A percentile compares a stretch with the other conserved stretches of the same genome.
Evolutionary conservation across 257 asterid species (phyloP).

Genomic region (Solanum pennellii): DNA sequence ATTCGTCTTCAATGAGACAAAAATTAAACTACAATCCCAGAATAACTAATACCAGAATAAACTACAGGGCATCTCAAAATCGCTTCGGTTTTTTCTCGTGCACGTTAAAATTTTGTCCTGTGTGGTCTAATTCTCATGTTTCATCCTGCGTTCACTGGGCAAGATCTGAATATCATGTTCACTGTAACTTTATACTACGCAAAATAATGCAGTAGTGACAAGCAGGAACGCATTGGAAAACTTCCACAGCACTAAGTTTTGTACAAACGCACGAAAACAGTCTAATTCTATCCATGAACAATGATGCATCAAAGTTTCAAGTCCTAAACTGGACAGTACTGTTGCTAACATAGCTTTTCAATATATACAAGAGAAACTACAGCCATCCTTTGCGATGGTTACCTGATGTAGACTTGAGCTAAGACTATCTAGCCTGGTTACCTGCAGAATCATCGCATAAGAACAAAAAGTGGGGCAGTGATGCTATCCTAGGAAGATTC

Average conservation of each 20-base stretch:
- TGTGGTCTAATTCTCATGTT: neutral
- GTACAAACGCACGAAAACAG: neutral
- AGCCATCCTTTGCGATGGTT: neutral
- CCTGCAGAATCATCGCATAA: conserved; percentile 43
- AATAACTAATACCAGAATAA: neutral
- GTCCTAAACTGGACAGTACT: neutral
- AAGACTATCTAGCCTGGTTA: conserved; percentile 47
- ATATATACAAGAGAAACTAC: conserved; percentile 5
- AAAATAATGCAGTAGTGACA: neutral
- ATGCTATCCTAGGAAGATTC: conserved; percentile 85
- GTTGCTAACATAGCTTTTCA: neutral
- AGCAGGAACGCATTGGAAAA: neutral
- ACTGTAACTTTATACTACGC: neutral
- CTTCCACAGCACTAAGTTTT: neutral
- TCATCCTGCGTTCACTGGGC: neutral
- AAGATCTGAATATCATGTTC: neutral
- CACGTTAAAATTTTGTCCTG: neutral
- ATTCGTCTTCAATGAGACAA: neutral
- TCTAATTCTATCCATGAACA: neutral
- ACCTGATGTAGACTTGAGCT: neutral
- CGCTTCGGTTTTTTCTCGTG: neutral
- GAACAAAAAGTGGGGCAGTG: conserved; percentile 86
- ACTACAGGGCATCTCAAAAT: neutral
- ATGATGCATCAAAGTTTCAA: neutral
- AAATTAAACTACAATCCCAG: too few relatives aligned